Base-by-base conservation (phyloP, 768 basidiomycete species). In the Vararia minispora region DNA sequence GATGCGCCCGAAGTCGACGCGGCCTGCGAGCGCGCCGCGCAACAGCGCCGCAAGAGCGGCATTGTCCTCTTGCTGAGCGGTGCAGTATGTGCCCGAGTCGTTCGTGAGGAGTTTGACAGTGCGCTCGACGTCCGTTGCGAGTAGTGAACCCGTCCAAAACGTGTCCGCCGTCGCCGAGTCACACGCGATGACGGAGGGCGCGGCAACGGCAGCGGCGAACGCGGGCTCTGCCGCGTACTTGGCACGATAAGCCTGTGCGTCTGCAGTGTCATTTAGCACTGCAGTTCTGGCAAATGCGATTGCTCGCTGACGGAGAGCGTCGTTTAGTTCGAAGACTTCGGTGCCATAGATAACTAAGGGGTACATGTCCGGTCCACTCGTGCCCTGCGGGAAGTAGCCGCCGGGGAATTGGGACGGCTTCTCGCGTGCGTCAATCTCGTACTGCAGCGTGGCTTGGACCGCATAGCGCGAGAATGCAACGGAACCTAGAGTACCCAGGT, bases 241-340 rank as follows among this genome's bases (percentile, higher is more conserved):
- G 10, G 50, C 45, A 20, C 65, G 58, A 42, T 58, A 62, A n/a
- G 50, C 42, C 28, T 44, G 43, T 2, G 63, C 57, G 9, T 33
- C 49, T 11, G 40, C 27, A 8, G 57, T 53, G 48, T 66, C 63
- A 42, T 55, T 55, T 7, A 68, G 54, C 11, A 16, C 48, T 7
- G 63, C 58, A 7, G 40, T 51, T 37, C 44, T 41, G 2, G 60
- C 58, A 39, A 56, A 45, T 20, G 35, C 46, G 27, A 60, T 35
- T 0, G 54, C 62, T 5, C 49, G 40, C 22, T 58, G 49, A 8
- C 61, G 55, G 8, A 68, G 53, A 36, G 55, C 57, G 22, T 63
- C 63, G 51, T 66, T 68, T 42, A 68, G 49, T 52, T 65, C 62
- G 50, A 60, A 66, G n/a, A 66, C 59, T 52, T 66, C 64, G 16